A percentile compares a stretch with the other conserved stretches of the same genome.
Conservation (phyloP, 2,329 filamentous ascomycete genomes). For the Ascosphaera acerosa region DNA sequence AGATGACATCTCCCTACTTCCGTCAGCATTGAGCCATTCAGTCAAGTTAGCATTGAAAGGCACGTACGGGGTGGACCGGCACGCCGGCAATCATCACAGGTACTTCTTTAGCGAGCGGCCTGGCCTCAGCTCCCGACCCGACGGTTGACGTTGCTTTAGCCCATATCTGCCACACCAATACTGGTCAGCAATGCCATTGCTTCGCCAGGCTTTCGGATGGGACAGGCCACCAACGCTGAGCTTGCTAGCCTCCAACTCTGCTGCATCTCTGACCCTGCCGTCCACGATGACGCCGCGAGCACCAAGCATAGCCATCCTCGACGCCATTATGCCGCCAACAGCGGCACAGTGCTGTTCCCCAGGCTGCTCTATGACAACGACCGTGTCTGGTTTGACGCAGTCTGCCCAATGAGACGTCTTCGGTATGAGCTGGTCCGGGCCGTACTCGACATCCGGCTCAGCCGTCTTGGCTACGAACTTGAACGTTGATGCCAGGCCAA, state of each 20-base stretch:
- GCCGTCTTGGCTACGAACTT: conserved; percentile 33
- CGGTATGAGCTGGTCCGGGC: conserved; percentile 26
- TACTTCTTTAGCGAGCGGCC: conserved; percentile 17
- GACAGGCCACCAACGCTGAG: conserved; percentile 28
- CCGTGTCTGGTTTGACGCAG: conserved; percentile 29
- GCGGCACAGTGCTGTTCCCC: conserved; percentile 40
- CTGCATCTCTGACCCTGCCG: conserved; percentile 41
- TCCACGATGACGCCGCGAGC: conserved; percentile 38
- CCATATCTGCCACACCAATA: conserved; percentile 15
- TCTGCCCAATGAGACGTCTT: conserved; percentile 43
- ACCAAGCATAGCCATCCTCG: conserved; percentile 37
- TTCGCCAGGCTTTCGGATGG: background rate
- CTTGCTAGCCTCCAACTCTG: conserved; percentile 28
- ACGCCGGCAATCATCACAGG: conserved; percentile 17
- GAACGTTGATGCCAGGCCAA: conserved; percentile 20
- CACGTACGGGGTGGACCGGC: conserved; percentile 16
- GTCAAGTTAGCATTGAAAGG: background rate
- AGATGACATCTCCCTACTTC: conserved; percentile 38
- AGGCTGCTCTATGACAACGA: conserved; percentile 43
- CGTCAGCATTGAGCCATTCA: conserved; percentile 1
- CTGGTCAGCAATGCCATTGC: background rate
- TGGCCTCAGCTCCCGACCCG: conserved; percentile 20
- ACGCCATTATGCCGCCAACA: conserved; percentile 52
- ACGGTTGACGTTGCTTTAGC: conserved; percentile 20
- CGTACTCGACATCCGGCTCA: conserved; percentile 11